phyloP scores from a whole-genome alignment of 164 flowering plant genomes.

The Berberis thunbergii region DNA sequence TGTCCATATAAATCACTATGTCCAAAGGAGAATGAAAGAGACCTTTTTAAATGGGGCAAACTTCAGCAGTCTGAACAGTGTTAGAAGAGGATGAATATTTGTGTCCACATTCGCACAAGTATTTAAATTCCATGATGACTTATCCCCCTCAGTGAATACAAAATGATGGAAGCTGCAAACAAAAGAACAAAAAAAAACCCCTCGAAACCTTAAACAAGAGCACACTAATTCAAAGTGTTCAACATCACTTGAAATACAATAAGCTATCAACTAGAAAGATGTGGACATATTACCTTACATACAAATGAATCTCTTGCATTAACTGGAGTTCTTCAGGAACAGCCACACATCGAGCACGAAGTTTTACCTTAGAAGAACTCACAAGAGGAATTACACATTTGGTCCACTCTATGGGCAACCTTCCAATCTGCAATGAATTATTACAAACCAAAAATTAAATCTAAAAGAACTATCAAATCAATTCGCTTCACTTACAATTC shows the following conservation, averaged over 20 bases:
- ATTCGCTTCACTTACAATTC: too few species aligned
- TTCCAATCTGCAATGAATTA: slow-evolving; percentile 47
- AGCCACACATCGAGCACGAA: slow-evolving; percentile 48
- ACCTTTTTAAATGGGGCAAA: too few species aligned
- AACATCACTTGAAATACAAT: not conserved
- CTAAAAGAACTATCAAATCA: too few species aligned
- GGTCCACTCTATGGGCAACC: slow-evolving; percentile 74
- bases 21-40: too few species aligned
- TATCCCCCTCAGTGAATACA: slow-evolving; percentile 39
- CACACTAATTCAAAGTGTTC: not conserved
- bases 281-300: slow-evolving; percentile 42
- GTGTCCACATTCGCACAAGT: slow-evolving; percentile 30
- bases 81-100: slow-evolving; percentile 39
- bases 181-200: not conserved
- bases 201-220: not conserved
- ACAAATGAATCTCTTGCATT: slow-evolving; percentile 59
- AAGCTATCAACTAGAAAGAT: not conserved
- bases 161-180: slow-evolving; percentile 50
- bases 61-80: slow-evolving; percentile 43
- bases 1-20: too few species aligned
- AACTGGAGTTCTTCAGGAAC: slow-evolving; percentile 33
- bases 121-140: slow-evolving; percentile 41
- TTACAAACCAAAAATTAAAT: too few species aligned
- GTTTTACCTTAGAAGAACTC: slow-evolving; percentile 46
- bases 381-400: slow-evolving; percentile 55